Percentiles rank a stretch among this genome's conserved stretches.
These are phyloP conservation scores for Rhynchospora tenuis DNA, from an alignment of 176 grass and related monocot species.

Conservation along the genomic window DNA sequence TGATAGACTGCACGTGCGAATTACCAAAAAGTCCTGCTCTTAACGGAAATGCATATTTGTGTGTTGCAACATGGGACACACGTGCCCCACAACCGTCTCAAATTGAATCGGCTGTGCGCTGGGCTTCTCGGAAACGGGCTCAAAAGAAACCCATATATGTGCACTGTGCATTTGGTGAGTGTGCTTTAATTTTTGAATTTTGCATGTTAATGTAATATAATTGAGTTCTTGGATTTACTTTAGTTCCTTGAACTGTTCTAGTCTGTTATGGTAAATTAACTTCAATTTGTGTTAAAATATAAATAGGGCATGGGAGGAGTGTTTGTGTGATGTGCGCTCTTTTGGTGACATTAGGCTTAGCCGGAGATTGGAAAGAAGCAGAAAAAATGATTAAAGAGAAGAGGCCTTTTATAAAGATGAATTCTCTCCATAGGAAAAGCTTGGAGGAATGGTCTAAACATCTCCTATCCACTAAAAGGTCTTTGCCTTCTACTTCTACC, in stretches of 20 bases:
- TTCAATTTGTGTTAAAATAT: background rate
- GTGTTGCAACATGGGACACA: constrained; percentile 77
- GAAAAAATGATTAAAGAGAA: constrained; percentile 77
- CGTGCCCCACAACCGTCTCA: constrained; percentile 65
- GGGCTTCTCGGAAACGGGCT: constrained; percentile 59
- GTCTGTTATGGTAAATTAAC: background rate
- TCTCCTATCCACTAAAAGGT: constrained; percentile 48
- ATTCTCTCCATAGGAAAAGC: constrained; percentile 69
- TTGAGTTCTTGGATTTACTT: background rate
- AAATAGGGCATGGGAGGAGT: constrained; percentile 92
- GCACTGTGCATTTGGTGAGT: constrained; percentile 91
- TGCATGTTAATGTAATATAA: background rate
- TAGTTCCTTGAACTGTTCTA: background rate
- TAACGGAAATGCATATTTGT: constrained; percentile 55
- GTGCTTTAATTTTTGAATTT: constrained; percentile 1
- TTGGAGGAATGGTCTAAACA: constrained; percentile 90
- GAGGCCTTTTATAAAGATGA: constrained; percentile 79
- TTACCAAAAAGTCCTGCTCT: constrained; percentile 58
- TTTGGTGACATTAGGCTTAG: constrained; percentile 69
- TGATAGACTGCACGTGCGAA: constrained; percentile 96
- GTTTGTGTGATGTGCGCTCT: constrained; percentile 90
- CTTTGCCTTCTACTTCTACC: background rate
- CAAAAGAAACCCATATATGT: constrained; percentile 69
- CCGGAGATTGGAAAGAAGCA: constrained; percentile 87
- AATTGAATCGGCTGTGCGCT: constrained; percentile 67